A percentile compares a stretch with the other conserved stretches of the same genome.
Conservation (phyloP, 1,284 basidiomycete species). For the Sanguinoderma infundibulare region DNA sequence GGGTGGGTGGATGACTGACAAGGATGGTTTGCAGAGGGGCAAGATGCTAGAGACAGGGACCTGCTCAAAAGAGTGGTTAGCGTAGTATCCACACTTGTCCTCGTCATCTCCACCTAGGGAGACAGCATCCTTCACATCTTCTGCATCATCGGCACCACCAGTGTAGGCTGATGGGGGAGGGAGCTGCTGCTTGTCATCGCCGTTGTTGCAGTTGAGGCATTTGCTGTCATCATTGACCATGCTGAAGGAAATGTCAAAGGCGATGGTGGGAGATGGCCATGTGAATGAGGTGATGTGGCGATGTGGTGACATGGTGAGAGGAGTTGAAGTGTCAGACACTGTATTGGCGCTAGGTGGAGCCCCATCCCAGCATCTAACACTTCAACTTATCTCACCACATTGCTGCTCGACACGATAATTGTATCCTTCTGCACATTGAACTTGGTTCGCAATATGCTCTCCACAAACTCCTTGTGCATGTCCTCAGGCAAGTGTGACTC, state of each 20-base stretch:
- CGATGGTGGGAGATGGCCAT: neutral
- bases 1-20: constrained; percentile 10
- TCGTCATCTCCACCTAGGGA: constrained; percentile 76
- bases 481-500: neutral
- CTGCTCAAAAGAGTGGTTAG: constrained; percentile 37
- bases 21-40: constrained; percentile 18
- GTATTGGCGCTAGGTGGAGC: too few species aligned
- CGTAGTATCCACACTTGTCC: constrained; percentile 46
- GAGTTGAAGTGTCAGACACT: too few species aligned
- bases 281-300: constrained; percentile 3
- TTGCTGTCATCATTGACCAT: constrained; percentile 72
- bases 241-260: constrained; percentile 7
- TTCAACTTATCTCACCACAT: too few species aligned
- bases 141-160: constrained; percentile 51
- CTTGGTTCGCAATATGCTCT: constrained; percentile 1
- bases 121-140: constrained; percentile 69
- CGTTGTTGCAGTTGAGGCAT: constrained; percentile 76
- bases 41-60: constrained; percentile 18
- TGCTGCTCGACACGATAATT: neutral
- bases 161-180: constrained; percentile 22
- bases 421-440: neutral
- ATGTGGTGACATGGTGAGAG: too few species aligned
- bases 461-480: constrained; percentile 1
- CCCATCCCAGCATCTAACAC: too few species aligned
- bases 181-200: constrained; percentile 58